Evolutionary conservation across 495 filamentous ascomycete species (phyloP).

Genomic region (Cercophora sp.): DNA sequence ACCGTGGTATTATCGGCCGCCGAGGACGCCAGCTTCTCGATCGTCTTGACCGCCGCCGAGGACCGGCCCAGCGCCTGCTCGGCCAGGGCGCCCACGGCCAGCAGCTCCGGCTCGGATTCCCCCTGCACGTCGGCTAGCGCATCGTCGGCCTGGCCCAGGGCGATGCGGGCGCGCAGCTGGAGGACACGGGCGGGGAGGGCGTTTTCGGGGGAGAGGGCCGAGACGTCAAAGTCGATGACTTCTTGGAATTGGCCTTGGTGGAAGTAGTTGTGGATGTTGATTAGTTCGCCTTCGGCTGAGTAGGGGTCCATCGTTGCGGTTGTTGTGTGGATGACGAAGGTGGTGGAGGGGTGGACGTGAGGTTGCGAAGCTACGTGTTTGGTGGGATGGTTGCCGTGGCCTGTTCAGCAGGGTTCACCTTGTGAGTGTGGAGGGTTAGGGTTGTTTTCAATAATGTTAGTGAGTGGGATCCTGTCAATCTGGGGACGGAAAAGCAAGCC

Average conservation of each 20-base stretch:
- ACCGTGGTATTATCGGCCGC: slow-evolving; percentile 73
- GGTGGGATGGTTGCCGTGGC: slow-evolving; percentile 5
- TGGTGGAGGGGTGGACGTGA: neutral
- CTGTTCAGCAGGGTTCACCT: no score
- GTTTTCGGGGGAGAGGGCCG: slow-evolving; percentile 73
- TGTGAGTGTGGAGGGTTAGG: no score
- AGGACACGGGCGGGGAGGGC: slow-evolving; percentile 72
- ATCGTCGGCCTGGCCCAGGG: slow-evolving; percentile 68
- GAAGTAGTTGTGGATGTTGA: slow-evolving; percentile 94
- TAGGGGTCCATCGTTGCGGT: slow-evolving; percentile 66
- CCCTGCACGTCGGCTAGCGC: slow-evolving; percentile 64
- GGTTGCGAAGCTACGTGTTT: slow-evolving; percentile 13
- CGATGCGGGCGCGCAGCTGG: slow-evolving; percentile 74
- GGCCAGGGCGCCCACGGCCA: slow-evolving; percentile 74
- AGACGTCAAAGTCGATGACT: slow-evolving; percentile 76
- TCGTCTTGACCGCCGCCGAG: slow-evolving; percentile 55
- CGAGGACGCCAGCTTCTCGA: slow-evolving; percentile 61
- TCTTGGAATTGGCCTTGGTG: slow-evolving; percentile 84
- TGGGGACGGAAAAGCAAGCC: no score
- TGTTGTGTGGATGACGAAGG: neutral
- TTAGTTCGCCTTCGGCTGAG: slow-evolving; percentile 89
- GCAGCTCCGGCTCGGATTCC: slow-evolving; percentile 69
- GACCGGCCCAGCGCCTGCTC: slow-evolving; percentile 57
- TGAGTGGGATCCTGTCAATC: no score
- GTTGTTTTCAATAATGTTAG: no score